Conservation (phyloP, 1,139 yeast species). For the Pichia sp. region DNA sequence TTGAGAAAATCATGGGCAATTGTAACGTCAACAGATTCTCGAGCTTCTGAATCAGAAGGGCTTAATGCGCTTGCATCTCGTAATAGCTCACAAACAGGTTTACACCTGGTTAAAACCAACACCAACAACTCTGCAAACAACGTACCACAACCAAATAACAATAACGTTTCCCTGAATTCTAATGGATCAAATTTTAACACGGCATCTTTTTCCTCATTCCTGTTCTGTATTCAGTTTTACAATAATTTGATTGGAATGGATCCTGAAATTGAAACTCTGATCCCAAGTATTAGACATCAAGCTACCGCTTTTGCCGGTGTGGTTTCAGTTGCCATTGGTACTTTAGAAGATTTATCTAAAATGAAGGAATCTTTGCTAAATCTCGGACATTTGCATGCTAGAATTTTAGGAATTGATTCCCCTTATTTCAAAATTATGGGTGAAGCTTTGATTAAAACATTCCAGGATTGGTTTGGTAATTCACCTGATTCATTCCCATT, state of each 20-base stretch:
- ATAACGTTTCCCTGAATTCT: background rate
- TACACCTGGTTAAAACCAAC: background rate
- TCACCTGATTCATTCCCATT: conserved; percentile 31
- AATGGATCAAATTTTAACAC: conserved; percentile 8
- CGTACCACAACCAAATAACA: background rate
- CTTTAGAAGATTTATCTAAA: conserved; percentile 28
- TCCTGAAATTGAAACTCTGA: conserved; percentile 26
- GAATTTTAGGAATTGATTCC: conserved; percentile 69
- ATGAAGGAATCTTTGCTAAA: conserved; percentile 55
- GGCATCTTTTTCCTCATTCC: conserved; percentile 26
- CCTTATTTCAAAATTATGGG: conserved; percentile 74
- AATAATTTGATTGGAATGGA: conserved; percentile 25
- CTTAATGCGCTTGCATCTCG: conserved; percentile 3
- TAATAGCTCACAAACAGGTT: conserved; percentile 3
- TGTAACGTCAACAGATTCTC: conserved; percentile 16
- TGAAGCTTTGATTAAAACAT: conserved; percentile 63
- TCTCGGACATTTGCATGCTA: conserved; percentile 67
- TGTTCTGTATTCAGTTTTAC: conserved; percentile 32
- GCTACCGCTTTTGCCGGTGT: conserved; percentile 76
- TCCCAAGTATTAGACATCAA: conserved; percentile 31
- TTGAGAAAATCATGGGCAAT: conserved; percentile 33
- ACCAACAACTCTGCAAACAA: background rate
- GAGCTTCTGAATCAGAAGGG: conserved; percentile 4
- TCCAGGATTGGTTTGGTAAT: conserved; percentile 49
- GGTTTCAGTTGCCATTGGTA: conserved; percentile 27